Evolutionary conservation across 305 asterid genomes (phyloP).

Genomic region (Withania somnifera): DNA sequence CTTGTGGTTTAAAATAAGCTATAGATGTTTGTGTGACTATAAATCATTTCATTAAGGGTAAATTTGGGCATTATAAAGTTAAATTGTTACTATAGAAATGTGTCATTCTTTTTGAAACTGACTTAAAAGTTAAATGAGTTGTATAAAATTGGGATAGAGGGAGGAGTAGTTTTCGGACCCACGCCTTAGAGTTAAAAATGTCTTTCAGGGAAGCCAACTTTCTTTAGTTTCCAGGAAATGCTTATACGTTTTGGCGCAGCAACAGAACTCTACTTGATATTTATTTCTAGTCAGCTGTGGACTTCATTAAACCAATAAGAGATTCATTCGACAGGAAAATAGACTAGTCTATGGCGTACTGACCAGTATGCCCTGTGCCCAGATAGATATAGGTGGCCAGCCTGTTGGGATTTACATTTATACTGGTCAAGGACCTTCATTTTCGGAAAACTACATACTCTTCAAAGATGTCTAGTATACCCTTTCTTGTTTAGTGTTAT

Average conservation of each 20-base stretch:
- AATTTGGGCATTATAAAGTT: too few species aligned
- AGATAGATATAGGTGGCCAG: not conserved
- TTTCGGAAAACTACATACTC: not conserved
- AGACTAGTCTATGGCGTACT: not conserved
- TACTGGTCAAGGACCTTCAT: not conserved
- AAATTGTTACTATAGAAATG: too few species aligned
- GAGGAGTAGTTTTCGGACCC: not conserved
- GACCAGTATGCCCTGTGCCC: not conserved
- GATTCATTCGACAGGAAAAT: not conserved
- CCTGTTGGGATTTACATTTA: not conserved
- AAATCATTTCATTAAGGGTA: too few species aligned
- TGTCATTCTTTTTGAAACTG: too few species aligned
- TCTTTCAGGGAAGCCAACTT: not conserved
- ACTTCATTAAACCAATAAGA: not conserved
- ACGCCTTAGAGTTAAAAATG: not conserved
- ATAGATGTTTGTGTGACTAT: too few species aligned
- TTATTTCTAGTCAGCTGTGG: not conserved
- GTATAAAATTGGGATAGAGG: too few species aligned
- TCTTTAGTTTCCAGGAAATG: not conserved
- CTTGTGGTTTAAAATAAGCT: too few species aligned
- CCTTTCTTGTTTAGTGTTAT: not conserved
- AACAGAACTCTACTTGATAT: not conserved
- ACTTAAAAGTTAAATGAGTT: too few species aligned
- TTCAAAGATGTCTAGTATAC: not conserved
- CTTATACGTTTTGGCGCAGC: not conserved